Conservation (phyloP, 805 yeast species). For the Dipodascopsis tothii region DNA sequence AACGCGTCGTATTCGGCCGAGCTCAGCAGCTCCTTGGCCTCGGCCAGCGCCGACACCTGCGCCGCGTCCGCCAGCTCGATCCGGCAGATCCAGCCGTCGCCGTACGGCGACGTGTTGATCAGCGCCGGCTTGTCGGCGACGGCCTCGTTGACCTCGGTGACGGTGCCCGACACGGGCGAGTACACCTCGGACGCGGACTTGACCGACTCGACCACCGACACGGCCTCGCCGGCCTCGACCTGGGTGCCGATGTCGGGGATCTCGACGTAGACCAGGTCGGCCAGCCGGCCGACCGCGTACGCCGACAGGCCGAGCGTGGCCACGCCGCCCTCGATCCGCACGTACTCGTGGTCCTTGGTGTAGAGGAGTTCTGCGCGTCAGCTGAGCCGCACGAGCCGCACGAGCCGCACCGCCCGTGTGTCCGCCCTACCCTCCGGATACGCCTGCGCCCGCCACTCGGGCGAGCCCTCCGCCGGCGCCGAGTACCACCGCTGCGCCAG, state of each 20-base stretch:
- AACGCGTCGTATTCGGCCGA: too few relatives aligned
- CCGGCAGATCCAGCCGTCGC: conserved; percentile 88
- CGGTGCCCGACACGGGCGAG: conserved; percentile 73
- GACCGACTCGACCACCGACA: conserved; percentile 92
- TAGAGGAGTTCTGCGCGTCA: conserved; percentile 4
- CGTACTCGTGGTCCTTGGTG: conserved; percentile 88
- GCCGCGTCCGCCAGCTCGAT: conserved; percentile 45
- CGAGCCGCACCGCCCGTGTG: too few relatives aligned
- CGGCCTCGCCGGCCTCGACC: conserved; percentile 64
- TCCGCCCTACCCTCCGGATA: too few relatives aligned
- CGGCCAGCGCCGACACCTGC: conserved; percentile 42
- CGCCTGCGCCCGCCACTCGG: too few relatives aligned
- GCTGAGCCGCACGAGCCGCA: too few relatives aligned
- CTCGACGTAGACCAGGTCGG: conserved; percentile 93
- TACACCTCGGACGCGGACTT: conserved; percentile 91
- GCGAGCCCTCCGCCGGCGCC: too few relatives aligned
- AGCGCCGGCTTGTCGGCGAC: conserved; percentile 67
- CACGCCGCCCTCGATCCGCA: conserved; percentile 73
- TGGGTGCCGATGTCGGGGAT: conserved; percentile 65
- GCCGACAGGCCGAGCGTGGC: conserved; percentile 72
- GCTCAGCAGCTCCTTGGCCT: conserved; percentile 31
- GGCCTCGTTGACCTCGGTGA: conserved; percentile 60
- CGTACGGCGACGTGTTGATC: conserved; percentile 84
- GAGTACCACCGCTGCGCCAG: too few relatives aligned
- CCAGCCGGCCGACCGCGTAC: conserved; percentile 93